phyloP scores from a whole-genome alignment of 169 alveolate genomes.

The Babesia bovis region DNA sequence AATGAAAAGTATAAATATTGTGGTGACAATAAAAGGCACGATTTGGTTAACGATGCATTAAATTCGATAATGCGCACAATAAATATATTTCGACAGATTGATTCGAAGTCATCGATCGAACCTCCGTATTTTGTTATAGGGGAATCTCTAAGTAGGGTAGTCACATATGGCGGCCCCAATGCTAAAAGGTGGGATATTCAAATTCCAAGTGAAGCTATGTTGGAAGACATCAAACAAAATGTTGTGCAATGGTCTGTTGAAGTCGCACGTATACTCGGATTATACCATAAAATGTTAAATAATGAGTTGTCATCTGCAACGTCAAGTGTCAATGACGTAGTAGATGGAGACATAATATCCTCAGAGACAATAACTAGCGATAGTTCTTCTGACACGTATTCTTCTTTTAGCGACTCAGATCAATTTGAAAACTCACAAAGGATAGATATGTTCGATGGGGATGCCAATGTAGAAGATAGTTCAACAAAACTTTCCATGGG shows the following conservation, averaged over 20 bases:
- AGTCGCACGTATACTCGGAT: constrained; percentile 25
- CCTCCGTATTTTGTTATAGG: constrained; percentile 15
- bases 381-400: not conserved
- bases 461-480: not conserved
- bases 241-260: constrained; percentile 45
- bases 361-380: not conserved
- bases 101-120: not conserved
- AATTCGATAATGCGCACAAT: constrained; percentile 11
- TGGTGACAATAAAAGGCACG: constrained; percentile 4
- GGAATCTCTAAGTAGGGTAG: constrained; percentile 7
- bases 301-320: not conserved
- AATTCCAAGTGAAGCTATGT: constrained; percentile 29
- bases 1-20: not conserved
- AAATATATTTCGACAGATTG: constrained; percentile 5
- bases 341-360: not conserved
- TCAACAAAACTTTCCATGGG: not conserved
- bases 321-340: constrained; percentile 1
- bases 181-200: constrained; percentile 20
- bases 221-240: constrained; percentile 40
- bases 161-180: not conserved
- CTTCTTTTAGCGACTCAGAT: not conserved
- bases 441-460: not conserved
- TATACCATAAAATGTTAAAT: not conserved
- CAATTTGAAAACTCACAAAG: not conserved
- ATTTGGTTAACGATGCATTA: constrained; percentile 2